Conservation (phyloP, 208 protist species). For the Herpetomonas tarakana region DNA sequence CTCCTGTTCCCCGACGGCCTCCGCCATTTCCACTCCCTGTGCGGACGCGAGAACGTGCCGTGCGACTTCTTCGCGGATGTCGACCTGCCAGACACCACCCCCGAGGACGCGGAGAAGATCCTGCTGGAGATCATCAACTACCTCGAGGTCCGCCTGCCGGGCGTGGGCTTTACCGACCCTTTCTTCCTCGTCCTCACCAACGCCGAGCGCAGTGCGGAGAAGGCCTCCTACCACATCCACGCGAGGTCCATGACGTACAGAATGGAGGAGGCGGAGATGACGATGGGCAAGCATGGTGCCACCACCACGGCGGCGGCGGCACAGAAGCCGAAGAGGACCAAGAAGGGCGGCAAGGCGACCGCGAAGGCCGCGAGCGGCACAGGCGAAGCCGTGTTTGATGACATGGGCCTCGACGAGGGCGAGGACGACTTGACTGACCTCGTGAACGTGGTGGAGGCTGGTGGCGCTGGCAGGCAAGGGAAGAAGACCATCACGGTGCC, state of each 20-base stretch:
- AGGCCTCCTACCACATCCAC: slow-evolving; percentile 79
- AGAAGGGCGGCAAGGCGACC: neutral
- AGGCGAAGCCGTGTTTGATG: neutral
- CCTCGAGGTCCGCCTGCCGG: slow-evolving; percentile 68
- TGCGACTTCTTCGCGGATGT: slow-evolving; percentile 86
- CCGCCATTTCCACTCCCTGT: slow-evolving; percentile 68
- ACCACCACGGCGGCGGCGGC: neutral
- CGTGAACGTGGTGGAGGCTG: slow-evolving; percentile 36
- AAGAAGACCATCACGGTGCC: slow-evolving; percentile 3
- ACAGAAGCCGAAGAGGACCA: neutral
- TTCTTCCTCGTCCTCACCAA: slow-evolving; percentile 81
- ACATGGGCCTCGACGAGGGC: slow-evolving; percentile 9
- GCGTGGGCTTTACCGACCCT: slow-evolving; percentile 67
- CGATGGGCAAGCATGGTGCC: slow-evolving; percentile 3
- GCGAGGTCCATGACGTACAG: slow-evolving; percentile 57
- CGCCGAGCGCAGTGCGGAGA: slow-evolving; percentile 38
- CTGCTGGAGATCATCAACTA: slow-evolving; percentile 78
- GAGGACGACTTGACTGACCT: slow-evolving; percentile 39
- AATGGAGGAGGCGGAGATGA: slow-evolving; percentile 4
- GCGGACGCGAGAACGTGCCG: slow-evolving; percentile 71
- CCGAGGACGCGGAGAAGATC: slow-evolving; percentile 27
- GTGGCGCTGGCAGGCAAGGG: neutral
- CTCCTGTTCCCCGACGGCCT: slow-evolving; percentile 61
- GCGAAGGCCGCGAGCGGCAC: neutral
- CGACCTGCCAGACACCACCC: slow-evolving; percentile 50